phyloP scores from a whole-genome alignment of 768 basidiomycete species.

The Coprinopsis sp. region DNA sequence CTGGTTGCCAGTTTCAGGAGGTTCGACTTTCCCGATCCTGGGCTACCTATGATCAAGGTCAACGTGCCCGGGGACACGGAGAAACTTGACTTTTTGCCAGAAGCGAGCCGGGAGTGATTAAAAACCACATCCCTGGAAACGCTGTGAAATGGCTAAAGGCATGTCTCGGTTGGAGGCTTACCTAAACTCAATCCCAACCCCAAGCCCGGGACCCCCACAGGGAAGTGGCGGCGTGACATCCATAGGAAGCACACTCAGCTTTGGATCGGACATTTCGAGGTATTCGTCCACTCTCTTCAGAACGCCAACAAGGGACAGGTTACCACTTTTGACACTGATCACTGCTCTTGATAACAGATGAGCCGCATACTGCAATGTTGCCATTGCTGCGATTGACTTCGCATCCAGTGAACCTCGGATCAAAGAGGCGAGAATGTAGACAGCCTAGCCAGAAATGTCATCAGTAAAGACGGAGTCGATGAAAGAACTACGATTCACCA shows the following conservation, averaged over 20 bases:
- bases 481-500: slow-evolving; percentile 28
- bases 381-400: slow-evolving; percentile 28
- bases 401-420: slow-evolving; percentile 20
- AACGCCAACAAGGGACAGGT: slow-evolving; percentile 11
- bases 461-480: not conserved
- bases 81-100: too few relatives aligned
- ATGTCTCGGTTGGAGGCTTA: too few relatives aligned
- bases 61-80: too few relatives aligned
- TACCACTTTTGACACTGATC: not conserved
- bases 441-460: slow-evolving; percentile 9
- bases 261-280: slow-evolving; percentile 16
- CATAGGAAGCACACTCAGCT: slow-evolving; percentile 10
- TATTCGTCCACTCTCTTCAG: slow-evolving; percentile 17
- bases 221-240: slow-evolving; percentile 10
- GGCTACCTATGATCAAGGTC: too few relatives aligned
- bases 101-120: too few relatives aligned
- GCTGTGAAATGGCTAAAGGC: too few relatives aligned
- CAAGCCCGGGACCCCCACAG: slow-evolving; percentile 30
- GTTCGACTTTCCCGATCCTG: too few relatives aligned
- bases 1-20: too few relatives aligned
- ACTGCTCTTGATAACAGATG: not conserved
- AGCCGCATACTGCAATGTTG: slow-evolving; percentile 26
- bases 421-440: slow-evolving; percentile 22
- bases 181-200: too few relatives aligned
- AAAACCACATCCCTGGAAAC: too few relatives aligned